These are phyloP conservation scores for Microcyclospora pomicola DNA, from an alignment of 2,329 filamentous ascomycete species.

Conservation along the genomic window DNA sequence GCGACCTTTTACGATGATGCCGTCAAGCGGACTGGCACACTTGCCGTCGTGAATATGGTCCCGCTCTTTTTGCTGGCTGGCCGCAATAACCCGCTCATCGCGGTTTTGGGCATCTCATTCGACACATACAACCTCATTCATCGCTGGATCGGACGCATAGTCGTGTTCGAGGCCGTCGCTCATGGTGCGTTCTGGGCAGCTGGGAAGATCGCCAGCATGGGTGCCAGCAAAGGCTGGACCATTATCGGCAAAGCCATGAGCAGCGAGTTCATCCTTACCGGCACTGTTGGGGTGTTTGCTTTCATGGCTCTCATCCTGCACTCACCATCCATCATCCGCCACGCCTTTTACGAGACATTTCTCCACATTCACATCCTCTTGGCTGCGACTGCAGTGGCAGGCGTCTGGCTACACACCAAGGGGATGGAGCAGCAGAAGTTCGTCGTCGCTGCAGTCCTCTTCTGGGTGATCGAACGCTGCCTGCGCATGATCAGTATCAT, in stretches of 20 bases:
- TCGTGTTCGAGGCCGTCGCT: slow-evolving; percentile 52
- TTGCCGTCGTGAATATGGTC: slow-evolving; percentile 64
- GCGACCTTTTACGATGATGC: slow-evolving; percentile 55
- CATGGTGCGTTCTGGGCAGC: slow-evolving; percentile 50
- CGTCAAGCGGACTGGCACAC: slow-evolving; percentile 55
- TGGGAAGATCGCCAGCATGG: slow-evolving; percentile 26
- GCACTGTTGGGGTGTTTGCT: slow-evolving; percentile 47
- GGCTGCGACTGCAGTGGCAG: slow-evolving; percentile 46
- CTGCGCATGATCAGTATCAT: slow-evolving; percentile 46
- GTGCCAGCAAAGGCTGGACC: slow-evolving; percentile 36
- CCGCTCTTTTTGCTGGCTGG: slow-evolving; percentile 43
- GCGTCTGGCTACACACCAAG: slow-evolving; percentile 53
- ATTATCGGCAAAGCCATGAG: slow-evolving; percentile 28
- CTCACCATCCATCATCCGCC: slow-evolving; percentile 55
- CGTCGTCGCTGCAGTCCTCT: slow-evolving; percentile 46
- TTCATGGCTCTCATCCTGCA: slow-evolving; percentile 53
- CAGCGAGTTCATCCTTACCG: slow-evolving; percentile 42
- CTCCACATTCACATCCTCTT: slow-evolving; percentile 56
- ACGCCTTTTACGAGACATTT: slow-evolving; percentile 70
- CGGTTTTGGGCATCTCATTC: slow-evolving; percentile 58
- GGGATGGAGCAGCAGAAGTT: slow-evolving; percentile 44
- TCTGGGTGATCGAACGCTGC: slow-evolving; percentile 54
- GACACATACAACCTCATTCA: slow-evolving; percentile 74
- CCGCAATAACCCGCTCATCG: slow-evolving; percentile 66
- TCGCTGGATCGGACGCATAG: slow-evolving; percentile 67